A percentile compares a stretch with the other conserved stretches of the same genome.
These are phyloP conservation scores for Clitocybe nebularis DNA, from an alignment of 1,284 basidiomycete species.

Conservation along the genomic window DNA sequence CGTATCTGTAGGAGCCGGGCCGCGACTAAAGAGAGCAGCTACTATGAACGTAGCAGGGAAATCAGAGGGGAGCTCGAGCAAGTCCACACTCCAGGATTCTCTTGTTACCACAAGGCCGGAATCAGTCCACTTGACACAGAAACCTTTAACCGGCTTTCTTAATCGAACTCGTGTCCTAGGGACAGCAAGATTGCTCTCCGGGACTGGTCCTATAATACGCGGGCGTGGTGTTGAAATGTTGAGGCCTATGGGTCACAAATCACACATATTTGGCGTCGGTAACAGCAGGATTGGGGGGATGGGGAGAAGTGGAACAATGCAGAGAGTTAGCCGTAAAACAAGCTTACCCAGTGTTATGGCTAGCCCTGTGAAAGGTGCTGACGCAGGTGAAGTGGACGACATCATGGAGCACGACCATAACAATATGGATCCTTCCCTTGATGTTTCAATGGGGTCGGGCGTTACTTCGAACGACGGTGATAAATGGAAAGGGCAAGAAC, in stretches of 20 bases:
- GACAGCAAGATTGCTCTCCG: slow-evolving; percentile 5
- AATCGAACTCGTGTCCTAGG: neutral
- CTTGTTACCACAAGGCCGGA: too few relatives aligned
- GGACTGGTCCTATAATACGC: slow-evolving; percentile 14
- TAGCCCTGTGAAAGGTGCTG: slow-evolving; percentile 55
- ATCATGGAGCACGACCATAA: slow-evolving; percentile 21
- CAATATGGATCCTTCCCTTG: slow-evolving; percentile 13
- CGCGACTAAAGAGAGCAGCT: slow-evolving; percentile 1
- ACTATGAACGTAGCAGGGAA: too few relatives aligned
- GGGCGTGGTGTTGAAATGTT: slow-evolving; percentile 17
- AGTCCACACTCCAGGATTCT: too few relatives aligned
- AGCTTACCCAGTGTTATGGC: slow-evolving; percentile 54
- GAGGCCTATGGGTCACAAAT: slow-evolving; percentile 3
- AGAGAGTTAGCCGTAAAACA: slow-evolving; percentile 62
- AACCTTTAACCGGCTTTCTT: too few relatives aligned
- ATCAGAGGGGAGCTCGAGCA: too few relatives aligned
- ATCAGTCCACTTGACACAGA: too few relatives aligned
- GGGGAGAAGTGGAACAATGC: slow-evolving; percentile 27
- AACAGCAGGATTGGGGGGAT: slow-evolving; percentile 17
- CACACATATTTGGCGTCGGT: slow-evolving; percentile 17
- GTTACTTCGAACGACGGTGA: too few relatives aligned
- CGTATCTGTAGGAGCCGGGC: neutral
- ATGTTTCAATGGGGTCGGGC: neutral
- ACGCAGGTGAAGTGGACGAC: slow-evolving; percentile 15
- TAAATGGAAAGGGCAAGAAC: too few relatives aligned